phyloP scores from a whole-genome alignment of 139 green algal genomes.

The Axilococcus clingmanii region DNA sequence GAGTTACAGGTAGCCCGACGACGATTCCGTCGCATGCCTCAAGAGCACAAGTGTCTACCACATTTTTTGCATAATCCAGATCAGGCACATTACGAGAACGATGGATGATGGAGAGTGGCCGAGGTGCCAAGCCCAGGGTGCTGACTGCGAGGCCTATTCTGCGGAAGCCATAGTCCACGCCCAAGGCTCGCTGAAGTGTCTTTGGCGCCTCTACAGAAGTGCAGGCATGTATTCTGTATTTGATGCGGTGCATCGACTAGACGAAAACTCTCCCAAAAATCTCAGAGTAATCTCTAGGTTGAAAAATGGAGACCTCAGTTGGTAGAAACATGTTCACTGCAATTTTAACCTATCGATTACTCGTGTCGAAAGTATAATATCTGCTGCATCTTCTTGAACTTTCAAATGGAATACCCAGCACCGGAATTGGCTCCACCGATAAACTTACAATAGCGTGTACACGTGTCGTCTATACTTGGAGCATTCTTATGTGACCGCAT shows the following conservation, averaged over 20 bases:
- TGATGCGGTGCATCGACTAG: background rate
- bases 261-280: no score
- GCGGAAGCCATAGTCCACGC: constrained; percentile 22
- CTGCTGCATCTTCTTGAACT: no score
- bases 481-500: no score
- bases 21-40: constrained; percentile 21
- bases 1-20: constrained; percentile 23
- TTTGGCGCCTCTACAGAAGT: background rate
- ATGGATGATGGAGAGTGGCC: constrained; percentile 8
- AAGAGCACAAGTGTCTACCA: constrained; percentile 7
- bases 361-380: no score
- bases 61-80: constrained; percentile 1
- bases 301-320: no score
- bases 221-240: background rate
- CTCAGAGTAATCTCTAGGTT: no score
- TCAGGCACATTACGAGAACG: constrained; percentile 1
- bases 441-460: no score
- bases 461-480: no score
- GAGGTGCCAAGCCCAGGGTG: constrained; percentile 23
- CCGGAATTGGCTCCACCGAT: no score
- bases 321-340: no score
- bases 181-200: constrained; percentile 8
- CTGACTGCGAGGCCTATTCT: constrained; percentile 24
- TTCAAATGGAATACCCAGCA: no score
- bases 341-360: no score